Evolutionary conservation across 2,329 filamentous ascomycete genomes (phyloP).

Genomic region (Diaporthe eres): DNA sequence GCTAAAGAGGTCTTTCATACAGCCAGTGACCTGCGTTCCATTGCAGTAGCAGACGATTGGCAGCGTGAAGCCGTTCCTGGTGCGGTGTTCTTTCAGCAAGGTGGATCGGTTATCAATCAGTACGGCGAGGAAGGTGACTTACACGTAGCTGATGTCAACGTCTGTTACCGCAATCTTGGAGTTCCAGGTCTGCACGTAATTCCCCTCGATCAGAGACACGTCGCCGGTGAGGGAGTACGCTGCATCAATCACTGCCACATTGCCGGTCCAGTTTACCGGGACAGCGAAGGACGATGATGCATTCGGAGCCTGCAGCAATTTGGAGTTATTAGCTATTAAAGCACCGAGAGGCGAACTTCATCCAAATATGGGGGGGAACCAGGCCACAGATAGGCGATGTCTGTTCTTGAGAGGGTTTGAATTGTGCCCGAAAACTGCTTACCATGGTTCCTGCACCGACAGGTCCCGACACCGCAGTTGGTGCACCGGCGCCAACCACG

Average conservation of each 20-base stretch:
- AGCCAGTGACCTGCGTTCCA: constrained; percentile 41
- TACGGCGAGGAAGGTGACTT: constrained; percentile 19
- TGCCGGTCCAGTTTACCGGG: constrained; percentile 43
- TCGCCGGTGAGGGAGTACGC: constrained; percentile 29
- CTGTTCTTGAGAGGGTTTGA: too few species aligned
- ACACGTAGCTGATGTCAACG: constrained; percentile 46
- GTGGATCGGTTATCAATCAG: not conserved
- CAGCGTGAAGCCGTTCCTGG: constrained; percentile 43
- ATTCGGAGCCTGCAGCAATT: constrained; percentile 9
- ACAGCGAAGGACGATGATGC: constrained; percentile 39
- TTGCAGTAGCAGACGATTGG: constrained; percentile 45
- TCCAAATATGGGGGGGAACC: too few species aligned
- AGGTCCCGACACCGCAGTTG: constrained; percentile 32
- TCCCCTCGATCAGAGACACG: constrained; percentile 42
- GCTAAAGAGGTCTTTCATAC: constrained; percentile 43
- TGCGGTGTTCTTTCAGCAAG: not conserved
- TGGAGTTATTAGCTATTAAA: too few species aligned
- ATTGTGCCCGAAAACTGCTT: too few species aligned
- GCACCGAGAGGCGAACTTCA: too few species aligned
- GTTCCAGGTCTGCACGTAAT: constrained; percentile 33
- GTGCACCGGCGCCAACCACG: constrained; percentile 24
- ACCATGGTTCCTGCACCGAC: constrained; percentile 41
- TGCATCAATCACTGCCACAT: constrained; percentile 41
- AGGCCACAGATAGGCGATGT: too few species aligned
- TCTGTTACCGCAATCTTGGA: constrained; percentile 37